Conservation (phyloP, 1,139 yeast genomes). For the Arxiozyma bovina region DNA sequence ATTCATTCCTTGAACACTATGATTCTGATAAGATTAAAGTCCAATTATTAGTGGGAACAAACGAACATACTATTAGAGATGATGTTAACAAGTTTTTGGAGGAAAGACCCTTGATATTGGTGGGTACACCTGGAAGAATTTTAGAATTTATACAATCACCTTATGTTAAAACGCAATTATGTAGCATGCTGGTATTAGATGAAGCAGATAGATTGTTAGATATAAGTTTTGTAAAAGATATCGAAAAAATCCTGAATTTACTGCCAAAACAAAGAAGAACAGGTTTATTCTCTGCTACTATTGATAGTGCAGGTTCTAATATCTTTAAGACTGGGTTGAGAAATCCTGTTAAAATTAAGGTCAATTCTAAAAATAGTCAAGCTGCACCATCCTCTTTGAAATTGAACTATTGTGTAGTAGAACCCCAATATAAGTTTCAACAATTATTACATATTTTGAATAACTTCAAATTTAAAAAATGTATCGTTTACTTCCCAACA, state of each 20-base stretch:
- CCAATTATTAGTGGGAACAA: slow-evolving; percentile 76
- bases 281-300: slow-evolving; percentile 87
- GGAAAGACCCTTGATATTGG: slow-evolving; percentile 58
- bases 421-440: slow-evolving; percentile 55
- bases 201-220: slow-evolving; percentile 90
- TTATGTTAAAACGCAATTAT: slow-evolving; percentile 45
- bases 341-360: slow-evolving; percentile 80
- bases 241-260: slow-evolving; percentile 52
- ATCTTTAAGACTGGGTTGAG: slow-evolving; percentile 75
- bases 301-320: slow-evolving; percentile 65
- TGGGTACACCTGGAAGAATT: slow-evolving; percentile 91
- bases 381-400: slow-evolving; percentile 54
- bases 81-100: slow-evolving; percentile 55
- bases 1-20: slow-evolving; percentile 48
- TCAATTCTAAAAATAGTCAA: slow-evolving; percentile 39
- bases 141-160: slow-evolving; percentile 54
- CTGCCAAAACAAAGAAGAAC: slow-evolving; percentile 89
- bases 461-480: slow-evolving; percentile 54
- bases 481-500: slow-evolving; percentile 87
- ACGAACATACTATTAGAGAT: slow-evolving; percentile 49
- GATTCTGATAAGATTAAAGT: slow-evolving; percentile 39
- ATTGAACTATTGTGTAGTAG: slow-evolving; percentile 51
- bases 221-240: slow-evolving; percentile 62
- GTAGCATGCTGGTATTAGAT: slow-evolving; percentile 74
- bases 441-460: slow-evolving; percentile 47